Evolutionary conservation across 805 yeast genomes (phyloP).

Genomic region (Teunomyces cretensis): DNA sequence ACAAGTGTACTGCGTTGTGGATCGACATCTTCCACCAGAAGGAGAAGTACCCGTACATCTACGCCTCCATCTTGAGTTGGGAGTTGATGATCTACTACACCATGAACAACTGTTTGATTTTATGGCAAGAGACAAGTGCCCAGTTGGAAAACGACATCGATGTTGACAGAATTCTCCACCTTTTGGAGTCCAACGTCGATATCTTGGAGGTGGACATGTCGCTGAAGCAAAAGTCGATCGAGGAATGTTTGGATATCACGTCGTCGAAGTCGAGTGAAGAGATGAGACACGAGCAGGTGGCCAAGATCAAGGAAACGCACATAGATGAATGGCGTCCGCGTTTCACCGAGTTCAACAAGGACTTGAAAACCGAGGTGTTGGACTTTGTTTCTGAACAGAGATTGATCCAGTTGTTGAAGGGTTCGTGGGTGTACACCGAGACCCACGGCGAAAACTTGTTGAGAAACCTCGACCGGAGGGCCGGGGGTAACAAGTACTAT

Average conservation of each 20-base stretch:
- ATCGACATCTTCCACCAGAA: slow-evolving; percentile 29
- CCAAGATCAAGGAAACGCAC: slow-evolving; percentile 36
- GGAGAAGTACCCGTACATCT: slow-evolving; percentile 36
- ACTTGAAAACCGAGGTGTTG: slow-evolving; percentile 55
- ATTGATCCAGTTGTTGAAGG: slow-evolving; percentile 66
- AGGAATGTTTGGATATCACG: slow-evolving; percentile 47
- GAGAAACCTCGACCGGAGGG: slow-evolving; percentile 22
- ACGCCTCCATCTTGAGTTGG: slow-evolving; percentile 46
- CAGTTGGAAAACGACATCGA: slow-evolving; percentile 44
- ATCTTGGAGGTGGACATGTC: slow-evolving; percentile 27
- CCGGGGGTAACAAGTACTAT: slow-evolving; percentile 38
- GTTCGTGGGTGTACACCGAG: slow-evolving; percentile 77
- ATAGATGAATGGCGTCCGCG: slow-evolving; percentile 44
- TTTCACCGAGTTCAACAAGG: slow-evolving; percentile 47
- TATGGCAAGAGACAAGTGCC: slow-evolving; percentile 68
- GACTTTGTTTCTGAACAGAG: slow-evolving; percentile 77
- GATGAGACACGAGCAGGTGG: slow-evolving; percentile 56
- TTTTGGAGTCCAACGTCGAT: slow-evolving; percentile 37
- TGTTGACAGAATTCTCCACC: slow-evolving; percentile 47
- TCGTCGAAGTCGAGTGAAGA: slow-evolving; percentile 41
- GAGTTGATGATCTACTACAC: slow-evolving; percentile 55
- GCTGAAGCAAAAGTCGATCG: slow-evolving; percentile 28
- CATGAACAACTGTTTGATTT: slow-evolving; percentile 54
- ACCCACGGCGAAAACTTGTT: slow-evolving; percentile 42
- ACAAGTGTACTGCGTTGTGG: slow-evolving; percentile 37